Percentiles rank a stretch among this genome's conserved stretches.
phyloP scores from a whole-genome alignment of 1,284 basidiomycete species.

The Quambalaria eucalypti region DNA sequence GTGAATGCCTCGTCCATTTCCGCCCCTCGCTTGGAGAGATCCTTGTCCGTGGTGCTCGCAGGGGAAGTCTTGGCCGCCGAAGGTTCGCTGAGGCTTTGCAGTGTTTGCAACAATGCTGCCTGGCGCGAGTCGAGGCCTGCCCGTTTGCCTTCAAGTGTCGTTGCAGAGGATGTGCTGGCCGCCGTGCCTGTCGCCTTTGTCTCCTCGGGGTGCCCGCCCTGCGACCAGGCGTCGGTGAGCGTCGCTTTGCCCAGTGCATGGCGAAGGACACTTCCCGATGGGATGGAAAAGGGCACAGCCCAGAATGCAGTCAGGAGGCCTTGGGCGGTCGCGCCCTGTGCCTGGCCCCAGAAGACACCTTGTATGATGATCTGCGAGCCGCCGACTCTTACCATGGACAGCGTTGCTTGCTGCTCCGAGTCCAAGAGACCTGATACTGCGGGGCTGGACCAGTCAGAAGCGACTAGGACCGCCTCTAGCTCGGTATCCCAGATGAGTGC shows the following conservation, averaged over 20 bases:
- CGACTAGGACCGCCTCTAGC: background rate
- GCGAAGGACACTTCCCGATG: background rate
- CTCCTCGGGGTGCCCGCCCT: background rate
- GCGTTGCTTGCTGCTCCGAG: background rate
- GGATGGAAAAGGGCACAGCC: background rate
- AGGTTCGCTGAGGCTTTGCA: background rate
- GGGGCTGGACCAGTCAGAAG: background rate
- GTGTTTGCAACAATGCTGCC: background rate
- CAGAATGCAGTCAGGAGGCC: background rate
- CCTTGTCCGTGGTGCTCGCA: too few relatives aligned
- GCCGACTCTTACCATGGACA: background rate
- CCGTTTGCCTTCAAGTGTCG: too few relatives aligned
- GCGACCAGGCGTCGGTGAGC: background rate
- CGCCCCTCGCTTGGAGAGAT: background rate
- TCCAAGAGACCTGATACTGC: background rate
- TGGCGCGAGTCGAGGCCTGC: background rate
- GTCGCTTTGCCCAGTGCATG: background rate
- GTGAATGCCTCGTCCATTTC: background rate
- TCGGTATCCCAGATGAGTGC: constrained; percentile 1
- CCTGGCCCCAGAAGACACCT: background rate
- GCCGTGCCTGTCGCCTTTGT: background rate
- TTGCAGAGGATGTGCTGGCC: background rate
- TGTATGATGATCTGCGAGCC: background rate
- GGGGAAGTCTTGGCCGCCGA: background rate
- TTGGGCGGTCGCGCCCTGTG: background rate